Evolutionary conservation across 208 protist genomes (phyloP).

Genomic region (Trypanosoma avium): DNA sequence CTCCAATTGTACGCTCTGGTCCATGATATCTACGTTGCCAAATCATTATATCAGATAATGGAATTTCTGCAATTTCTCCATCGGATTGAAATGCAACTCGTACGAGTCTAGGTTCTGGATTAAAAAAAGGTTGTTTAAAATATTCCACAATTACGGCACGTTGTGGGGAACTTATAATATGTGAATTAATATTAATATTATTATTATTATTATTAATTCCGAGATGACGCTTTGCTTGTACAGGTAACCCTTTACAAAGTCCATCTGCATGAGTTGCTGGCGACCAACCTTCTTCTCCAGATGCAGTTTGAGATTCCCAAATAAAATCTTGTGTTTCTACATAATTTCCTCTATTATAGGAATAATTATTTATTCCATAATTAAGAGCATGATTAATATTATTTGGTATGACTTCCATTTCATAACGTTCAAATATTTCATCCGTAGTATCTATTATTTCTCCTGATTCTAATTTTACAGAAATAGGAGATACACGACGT

Average conservation of each 20-base stretch:
- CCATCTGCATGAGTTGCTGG: constrained; percentile 84
- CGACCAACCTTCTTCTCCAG: constrained; percentile 80
- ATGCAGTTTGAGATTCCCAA: constrained; percentile 78
- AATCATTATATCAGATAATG: constrained; percentile 72
- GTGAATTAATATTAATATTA: not conserved
- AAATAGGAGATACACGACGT: constrained; percentile 54
- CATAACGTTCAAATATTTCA: constrained; percentile 62
- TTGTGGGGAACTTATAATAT: constrained; percentile 59
- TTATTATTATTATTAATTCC: constrained; percentile 1
- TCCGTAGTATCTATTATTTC: constrained; percentile 67
- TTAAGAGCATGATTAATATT: constrained; percentile 74
- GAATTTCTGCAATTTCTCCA: constrained; percentile 55
- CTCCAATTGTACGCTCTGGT: constrained; percentile 80
- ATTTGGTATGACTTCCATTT: constrained; percentile 59
- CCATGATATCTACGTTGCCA: constrained; percentile 86
- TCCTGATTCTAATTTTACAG: constrained; percentile 69
- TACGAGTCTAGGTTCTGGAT: constrained; percentile 79
- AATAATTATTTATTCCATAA: constrained; percentile 78
- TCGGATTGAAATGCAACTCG: constrained; percentile 69
- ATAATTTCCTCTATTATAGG: constrained; percentile 90
- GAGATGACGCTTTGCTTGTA: constrained; percentile 63
- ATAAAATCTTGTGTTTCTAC: constrained; percentile 86
- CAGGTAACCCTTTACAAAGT: constrained; percentile 59
- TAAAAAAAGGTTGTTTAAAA: constrained; percentile 78
- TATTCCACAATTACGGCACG: constrained; percentile 73